Percentiles rank a stretch among this genome's conserved stretches.
Conservation (phyloP, 2,329 filamentous ascomycete genomes). For the Rutstroemia sp. region DNA sequence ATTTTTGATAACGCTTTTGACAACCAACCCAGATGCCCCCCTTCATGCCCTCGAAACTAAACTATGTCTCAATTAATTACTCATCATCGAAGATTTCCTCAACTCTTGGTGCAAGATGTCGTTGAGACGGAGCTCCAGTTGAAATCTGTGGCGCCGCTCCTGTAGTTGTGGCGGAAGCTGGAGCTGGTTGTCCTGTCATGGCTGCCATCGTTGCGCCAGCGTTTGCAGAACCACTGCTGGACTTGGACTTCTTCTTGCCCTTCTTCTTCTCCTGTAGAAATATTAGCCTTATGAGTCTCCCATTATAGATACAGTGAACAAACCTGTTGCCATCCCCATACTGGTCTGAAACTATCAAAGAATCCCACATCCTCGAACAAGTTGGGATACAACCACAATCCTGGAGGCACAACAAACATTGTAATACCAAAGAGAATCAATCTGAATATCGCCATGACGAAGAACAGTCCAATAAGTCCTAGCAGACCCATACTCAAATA, state of each 20-base stretch:
- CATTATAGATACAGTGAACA: slow-evolving; percentile 25
- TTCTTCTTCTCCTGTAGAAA: slow-evolving; percentile 30
- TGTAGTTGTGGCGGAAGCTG: slow-evolving; percentile 30
- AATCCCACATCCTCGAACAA: slow-evolving; percentile 98
- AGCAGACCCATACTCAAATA: slow-evolving; percentile 94
- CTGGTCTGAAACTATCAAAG: slow-evolving; percentile 89
- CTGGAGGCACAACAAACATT: slow-evolving; percentile 75
- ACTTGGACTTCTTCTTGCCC: slow-evolving; percentile 30
- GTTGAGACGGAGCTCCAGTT: slow-evolving; percentile 30
- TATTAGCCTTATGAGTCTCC: background rate
- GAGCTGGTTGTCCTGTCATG: slow-evolving; percentile 30
- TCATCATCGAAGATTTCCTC: slow-evolving; percentile 36
- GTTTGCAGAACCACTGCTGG: slow-evolving; percentile 25
- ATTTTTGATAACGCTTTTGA: no score
- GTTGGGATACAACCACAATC: slow-evolving; percentile 97
- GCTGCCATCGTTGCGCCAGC: slow-evolving; percentile 23
- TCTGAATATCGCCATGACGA: slow-evolving; percentile 94
- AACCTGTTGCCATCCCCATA: slow-evolving; percentile 99
- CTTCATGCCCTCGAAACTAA: background rate
- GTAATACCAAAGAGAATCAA: slow-evolving; percentile 85
- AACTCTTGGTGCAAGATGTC: slow-evolving; percentile 36
- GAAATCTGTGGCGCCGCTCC: slow-evolving; percentile 31
- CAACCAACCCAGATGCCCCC: background rate
- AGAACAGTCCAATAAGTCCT: slow-evolving; percentile 85
- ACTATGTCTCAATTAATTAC: slow-evolving; percentile 10